Evolutionary conservation across 768 basidiomycete species (phyloP).

Genomic region (Gloeostereum incarnatum): DNA sequence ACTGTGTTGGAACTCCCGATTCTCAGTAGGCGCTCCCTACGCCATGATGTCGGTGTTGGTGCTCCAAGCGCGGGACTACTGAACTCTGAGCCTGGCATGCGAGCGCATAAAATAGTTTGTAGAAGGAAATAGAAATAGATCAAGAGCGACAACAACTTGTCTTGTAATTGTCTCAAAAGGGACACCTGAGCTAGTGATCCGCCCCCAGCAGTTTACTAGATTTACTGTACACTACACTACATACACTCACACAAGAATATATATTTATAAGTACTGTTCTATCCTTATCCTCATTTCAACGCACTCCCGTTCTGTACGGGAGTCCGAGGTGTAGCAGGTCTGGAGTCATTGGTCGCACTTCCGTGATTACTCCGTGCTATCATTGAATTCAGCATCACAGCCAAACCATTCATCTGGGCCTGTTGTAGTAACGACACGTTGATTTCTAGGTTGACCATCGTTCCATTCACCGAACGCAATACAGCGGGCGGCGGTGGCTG

Average conservation of each 20-base stretch:
- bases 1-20: conserved; percentile 33
- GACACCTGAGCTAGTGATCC: no score
- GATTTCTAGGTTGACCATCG: conserved; percentile 68
- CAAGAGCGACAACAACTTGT: no score
- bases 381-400: conserved; percentile 60
- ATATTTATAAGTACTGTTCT: neutral
- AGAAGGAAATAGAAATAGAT: no score
- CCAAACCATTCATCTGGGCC: conserved; percentile 70
- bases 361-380: conserved; percentile 42
- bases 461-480: conserved; percentile 59
- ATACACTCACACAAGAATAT: neutral
- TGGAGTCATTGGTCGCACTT: neutral
- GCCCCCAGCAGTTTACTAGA: no score
- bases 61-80: no score
- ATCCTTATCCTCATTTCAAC: neutral
- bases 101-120: no score
- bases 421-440: conserved; percentile 67
- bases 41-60: conserved; percentile 50
- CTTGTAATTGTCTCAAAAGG: no score
- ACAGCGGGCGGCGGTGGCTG: conserved; percentile 71
- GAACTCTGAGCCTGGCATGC: no score
- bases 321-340: neutral
- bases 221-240: neutral
- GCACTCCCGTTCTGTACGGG: neutral
- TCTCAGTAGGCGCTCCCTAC: conserved; percentile 48